Evolutionary conservation across 306 rosid genomes (phyloP).

Genomic region (Rosa persica): DNA sequence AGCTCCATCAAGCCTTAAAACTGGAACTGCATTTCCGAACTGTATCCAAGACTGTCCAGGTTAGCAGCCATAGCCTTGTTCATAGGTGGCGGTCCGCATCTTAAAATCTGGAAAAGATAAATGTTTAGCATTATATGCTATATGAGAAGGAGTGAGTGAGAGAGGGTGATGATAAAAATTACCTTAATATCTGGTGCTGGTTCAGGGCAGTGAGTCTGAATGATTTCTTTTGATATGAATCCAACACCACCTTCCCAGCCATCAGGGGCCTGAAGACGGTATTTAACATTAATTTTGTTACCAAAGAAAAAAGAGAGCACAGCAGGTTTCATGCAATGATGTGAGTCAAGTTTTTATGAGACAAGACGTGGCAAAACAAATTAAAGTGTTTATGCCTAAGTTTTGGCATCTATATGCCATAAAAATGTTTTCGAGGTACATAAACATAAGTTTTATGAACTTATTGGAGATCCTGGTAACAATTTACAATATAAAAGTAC

Average conservation of each 20-base stretch:
- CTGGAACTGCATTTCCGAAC: constrained; percentile 46
- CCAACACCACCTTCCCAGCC: constrained; percentile 59
- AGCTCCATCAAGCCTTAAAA: constrained; percentile 32
- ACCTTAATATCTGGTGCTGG: constrained; percentile 54
- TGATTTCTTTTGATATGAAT: constrained; percentile 46
- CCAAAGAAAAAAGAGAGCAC: background rate
- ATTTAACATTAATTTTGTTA: constrained; percentile 10
- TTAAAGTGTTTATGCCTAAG: background rate
- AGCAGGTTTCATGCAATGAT: background rate
- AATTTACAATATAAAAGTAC: background rate
- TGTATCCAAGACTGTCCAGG: constrained; percentile 40
- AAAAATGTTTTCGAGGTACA: background rate
- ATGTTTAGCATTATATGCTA: background rate
- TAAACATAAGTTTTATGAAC: background rate
- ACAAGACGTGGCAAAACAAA: background rate
- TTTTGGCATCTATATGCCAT: background rate
- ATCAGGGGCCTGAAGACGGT: constrained; percentile 43
- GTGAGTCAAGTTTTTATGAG: background rate
- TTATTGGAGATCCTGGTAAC: background rate
- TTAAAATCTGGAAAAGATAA: constrained; percentile 31
- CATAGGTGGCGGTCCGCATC: constrained; percentile 64
- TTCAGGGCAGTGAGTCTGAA: constrained; percentile 45
- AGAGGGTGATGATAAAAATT: background rate
- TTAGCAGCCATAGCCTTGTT: constrained; percentile 53
- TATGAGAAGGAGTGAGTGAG: background rate